Evolutionary conservation across 2,329 filamentous ascomycete genomes (phyloP), one percentile per base, ranked within the genome.

Genomic region (Aspergillus tanneri): DNA sequence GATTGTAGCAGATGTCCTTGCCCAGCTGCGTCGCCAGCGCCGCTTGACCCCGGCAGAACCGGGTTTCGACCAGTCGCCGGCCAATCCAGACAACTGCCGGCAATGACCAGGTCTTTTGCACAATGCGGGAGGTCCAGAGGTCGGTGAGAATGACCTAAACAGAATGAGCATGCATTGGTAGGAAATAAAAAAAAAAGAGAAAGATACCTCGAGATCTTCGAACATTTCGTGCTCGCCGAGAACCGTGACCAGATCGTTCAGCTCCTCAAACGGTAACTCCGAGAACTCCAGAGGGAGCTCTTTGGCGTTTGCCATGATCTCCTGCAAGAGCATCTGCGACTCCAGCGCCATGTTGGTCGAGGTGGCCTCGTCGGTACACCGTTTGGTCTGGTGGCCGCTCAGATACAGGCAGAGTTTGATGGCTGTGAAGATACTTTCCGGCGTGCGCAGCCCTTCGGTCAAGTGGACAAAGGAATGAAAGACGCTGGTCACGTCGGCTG

Each of bases 1-100:
- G 69, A 58, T 81, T 81, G 68, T 81, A 81, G 30, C 74, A 75
- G 47, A 81, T 79, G 58, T 78, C 75, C 57, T 78, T 77, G 61
- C 72, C 75, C 2, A 81, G 72, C 42, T 70, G 68, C 34, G 74
- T 69, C 9, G 74, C 70, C 2, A 67, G 66, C 51, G 72, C 64
- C 36, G 73, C 70, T 37, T 73, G 66, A 32, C 72, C 72, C 24
- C 74, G 72, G 34, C 76, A 72, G 66, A 77, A 80, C 40, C 76
- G 76, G 2, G 76, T 76, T 58, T 75, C 73, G 41, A 80, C 76
- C 40, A 80, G 75, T 10, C 74, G 71, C 34, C 74, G 75, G n/a
- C 77, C 78, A 22, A 80, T 75, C 57, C 72, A 72, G 47, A 80
- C 72, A 16, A 80, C 68, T 3, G 75, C 73, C 12, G 69, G 64